Evolutionary conservation across 2,329 filamentous ascomycete species (phyloP), one percentile per base, ranked within the genome.

Genomic region (Fusarium multiceps): DNA sequence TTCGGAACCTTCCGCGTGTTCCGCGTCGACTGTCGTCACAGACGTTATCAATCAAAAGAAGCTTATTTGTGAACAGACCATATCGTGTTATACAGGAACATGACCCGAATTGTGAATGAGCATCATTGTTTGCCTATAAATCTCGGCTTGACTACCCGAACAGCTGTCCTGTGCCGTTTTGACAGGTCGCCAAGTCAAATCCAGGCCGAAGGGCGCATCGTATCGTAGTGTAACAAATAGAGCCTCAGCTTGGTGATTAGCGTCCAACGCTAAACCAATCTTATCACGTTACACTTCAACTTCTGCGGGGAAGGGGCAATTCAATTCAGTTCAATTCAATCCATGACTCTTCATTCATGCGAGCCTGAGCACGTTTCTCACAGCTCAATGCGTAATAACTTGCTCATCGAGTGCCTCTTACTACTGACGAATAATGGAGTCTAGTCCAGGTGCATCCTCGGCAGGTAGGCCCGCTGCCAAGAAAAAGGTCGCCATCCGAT

Each of bases 291-390:
- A 25, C 30, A 8, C 21, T 62, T 53, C 6, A 48, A 53, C 59
- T 68, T 58, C 67, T 70, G 66, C 66, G 66, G 66, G 66, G 66
- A 67, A 70, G 45, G 13, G 48, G 16, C 41, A 47, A 16, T 37
- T 40, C 37, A 30, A 21, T 48, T 20, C 42, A 54, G 25, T 46
- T 20, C 21, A 23, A 46, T 51, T 42, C 47, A 20, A 14, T 14
- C 7, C 6, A 30, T 30, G 12, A 30, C 28, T 30, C 28, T 18
- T 66, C 41, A 66, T 47, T 40, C 34, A 32, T 46, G 56, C 43
- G 21, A 23, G 27, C 9, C 21, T 54, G 63, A 63, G 37, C 63
- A 58, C 42, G 51, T 63, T 59, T n/a, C 18, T 12, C n/a, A 3
- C 4, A 4, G 9, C 3, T 14, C 18, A n/a, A 14, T 25, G 7